Evolutionary conservation across 768 basidiomycete species (phyloP).

Genomic region (Dacryopinax spathularia): DNA sequence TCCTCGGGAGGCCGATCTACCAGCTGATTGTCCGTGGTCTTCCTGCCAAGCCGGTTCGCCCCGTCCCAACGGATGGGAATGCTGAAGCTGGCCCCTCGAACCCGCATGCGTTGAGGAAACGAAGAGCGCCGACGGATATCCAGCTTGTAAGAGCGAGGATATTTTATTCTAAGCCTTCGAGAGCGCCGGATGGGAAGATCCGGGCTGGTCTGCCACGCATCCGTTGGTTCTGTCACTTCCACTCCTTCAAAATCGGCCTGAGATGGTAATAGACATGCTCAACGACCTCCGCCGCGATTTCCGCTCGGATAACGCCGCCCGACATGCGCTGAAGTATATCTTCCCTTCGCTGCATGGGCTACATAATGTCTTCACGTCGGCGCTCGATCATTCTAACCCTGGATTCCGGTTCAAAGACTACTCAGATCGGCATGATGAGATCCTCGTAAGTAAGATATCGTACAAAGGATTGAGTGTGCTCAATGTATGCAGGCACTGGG

Average conservation of each 20-base stretch:
- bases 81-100: constrained; percentile 15
- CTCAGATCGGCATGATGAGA: constrained; percentile 50
- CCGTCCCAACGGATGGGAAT: background rate
- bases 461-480: background rate
- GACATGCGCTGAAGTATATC: constrained; percentile 65
- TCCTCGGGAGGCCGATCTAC: constrained; percentile 58
- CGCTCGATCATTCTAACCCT: constrained; percentile 11
- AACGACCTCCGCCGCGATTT: constrained; percentile 7
- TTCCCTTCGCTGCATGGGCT: constrained; percentile 71
- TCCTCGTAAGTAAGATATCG: constrained; percentile 36
- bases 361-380: constrained; percentile 38
- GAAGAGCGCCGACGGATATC: constrained; percentile 36
- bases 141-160: constrained; percentile 40
- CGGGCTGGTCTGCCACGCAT: constrained; percentile 51
- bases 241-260: constrained; percentile 31
- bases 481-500: constrained; percentile 25
- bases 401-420: constrained; percentile 36
- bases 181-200: constrained; percentile 36
- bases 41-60: background rate
- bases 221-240: constrained; percentile 36
- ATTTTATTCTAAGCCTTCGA: constrained; percentile 49
- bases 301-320: constrained; percentile 34
- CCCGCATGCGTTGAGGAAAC: constrained; percentile 19
- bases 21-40: constrained; percentile 19
- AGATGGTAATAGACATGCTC: constrained; percentile 26